Percentiles rank a stretch among this genome's conserved stretches.
Conservation (phyloP, 106 monocot genomes). For the Phalaenopsis aphrodite region DNA sequence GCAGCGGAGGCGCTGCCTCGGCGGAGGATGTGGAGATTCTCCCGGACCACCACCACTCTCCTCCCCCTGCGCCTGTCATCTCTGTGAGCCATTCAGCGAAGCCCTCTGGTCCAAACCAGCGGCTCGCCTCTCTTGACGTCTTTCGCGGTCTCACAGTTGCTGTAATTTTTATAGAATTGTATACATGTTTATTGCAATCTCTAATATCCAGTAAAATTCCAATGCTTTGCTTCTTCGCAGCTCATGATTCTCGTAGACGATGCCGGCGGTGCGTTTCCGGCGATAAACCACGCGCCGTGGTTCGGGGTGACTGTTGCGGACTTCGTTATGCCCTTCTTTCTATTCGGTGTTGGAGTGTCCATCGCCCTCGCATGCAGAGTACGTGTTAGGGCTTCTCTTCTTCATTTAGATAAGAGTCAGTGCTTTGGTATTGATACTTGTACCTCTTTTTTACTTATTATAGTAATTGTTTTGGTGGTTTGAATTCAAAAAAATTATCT, state of each 20-base stretch:
- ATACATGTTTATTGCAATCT: background rate
- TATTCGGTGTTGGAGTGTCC: constrained; percentile 76
- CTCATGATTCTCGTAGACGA: constrained; percentile 92
- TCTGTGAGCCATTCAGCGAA: background rate
- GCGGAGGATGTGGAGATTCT: constrained; percentile 28
- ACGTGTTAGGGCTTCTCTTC: background rate
- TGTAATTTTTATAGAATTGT: constrained; percentile 17
- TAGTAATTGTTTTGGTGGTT: background rate
- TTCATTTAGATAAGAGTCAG: too few species aligned
- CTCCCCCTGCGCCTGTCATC: constrained; percentile 3
- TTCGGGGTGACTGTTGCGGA: constrained; percentile 80
- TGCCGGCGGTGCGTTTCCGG: constrained; percentile 76
- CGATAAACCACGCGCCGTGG: constrained; percentile 90
- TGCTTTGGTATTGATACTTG: too few species aligned
- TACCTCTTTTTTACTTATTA: too few species aligned
- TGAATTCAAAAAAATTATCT: background rate
- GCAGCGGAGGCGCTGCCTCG: background rate
- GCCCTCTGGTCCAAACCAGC: constrained; percentile 10
- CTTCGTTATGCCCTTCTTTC: constrained; percentile 93
- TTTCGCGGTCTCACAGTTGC: constrained; percentile 93
- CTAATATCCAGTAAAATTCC: background rate
- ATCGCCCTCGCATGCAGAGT: constrained; percentile 81
- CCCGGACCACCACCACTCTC: constrained; percentile 14
- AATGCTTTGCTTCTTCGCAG: constrained; percentile 23
- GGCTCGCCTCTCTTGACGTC: constrained; percentile 80